Percentiles rank a stretch among this genome's conserved stretches.
phyloP scores from a whole-genome alignment of 176 grass and related monocot species.

The Hsuehochloa calcarea region DNA sequence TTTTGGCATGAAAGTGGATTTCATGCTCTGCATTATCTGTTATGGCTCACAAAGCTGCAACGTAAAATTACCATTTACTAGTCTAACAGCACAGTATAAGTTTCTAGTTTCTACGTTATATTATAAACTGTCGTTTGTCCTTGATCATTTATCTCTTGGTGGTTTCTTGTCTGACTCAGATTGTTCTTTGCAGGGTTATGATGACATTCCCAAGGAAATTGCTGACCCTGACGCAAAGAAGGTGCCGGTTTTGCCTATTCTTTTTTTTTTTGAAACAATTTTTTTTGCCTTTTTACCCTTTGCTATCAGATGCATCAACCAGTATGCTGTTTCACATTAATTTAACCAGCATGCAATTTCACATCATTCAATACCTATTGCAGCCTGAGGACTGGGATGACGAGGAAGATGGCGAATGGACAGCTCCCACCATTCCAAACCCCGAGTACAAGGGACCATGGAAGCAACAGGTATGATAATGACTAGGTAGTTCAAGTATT shows the following conservation, averaged over 20 bases:
- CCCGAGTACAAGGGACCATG: slow-evolving; percentile 73
- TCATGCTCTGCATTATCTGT: neutral
- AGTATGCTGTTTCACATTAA: neutral
- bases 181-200: slow-evolving; percentile 57
- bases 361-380: neutral
- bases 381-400: slow-evolving; percentile 77
- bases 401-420: slow-evolving; percentile 77
- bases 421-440: slow-evolving; percentile 56
- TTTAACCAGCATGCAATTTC: neutral
- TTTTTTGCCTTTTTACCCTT: neutral
- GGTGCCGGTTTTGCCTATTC: slow-evolving; percentile 35
- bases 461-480: slow-evolving; percentile 50
- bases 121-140: neutral
- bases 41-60: neutral
- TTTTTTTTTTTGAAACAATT: neutral
- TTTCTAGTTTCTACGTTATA: neutral
- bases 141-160: neutral
- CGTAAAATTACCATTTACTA: neutral
- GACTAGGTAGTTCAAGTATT: neutral
- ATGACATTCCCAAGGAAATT: slow-evolving; percentile 72
- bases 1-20: neutral
- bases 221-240: slow-evolving; percentile 57
- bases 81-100: neutral
- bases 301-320: neutral
- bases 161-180: neutral